Percentiles rank a stretch among this genome's conserved stretches.
Conservation (phyloP, 805 yeast genomes). For the Suhomyces sp. region DNA sequence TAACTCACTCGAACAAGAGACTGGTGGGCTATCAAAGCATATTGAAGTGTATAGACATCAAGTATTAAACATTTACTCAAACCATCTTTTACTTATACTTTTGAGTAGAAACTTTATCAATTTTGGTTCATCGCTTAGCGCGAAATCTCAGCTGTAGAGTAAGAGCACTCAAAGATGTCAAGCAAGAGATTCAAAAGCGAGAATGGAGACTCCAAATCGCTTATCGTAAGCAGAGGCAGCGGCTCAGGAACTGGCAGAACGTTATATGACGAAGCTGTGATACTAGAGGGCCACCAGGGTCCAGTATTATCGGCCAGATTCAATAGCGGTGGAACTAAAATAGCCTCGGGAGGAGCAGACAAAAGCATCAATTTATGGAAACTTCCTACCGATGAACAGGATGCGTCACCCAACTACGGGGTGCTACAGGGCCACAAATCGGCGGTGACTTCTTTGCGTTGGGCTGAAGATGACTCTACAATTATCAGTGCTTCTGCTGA, state of each 20-base stretch:
- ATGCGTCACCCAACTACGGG: constrained; percentile 41
- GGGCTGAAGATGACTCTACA: constrained; percentile 46
- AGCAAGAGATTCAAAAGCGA: not conserved
- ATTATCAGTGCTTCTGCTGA: constrained; percentile 61
- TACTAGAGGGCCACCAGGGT: constrained; percentile 52
- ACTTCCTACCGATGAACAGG: constrained; percentile 27
- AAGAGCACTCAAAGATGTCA: not conserved
- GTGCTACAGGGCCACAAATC: constrained; percentile 55
- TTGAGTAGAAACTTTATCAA: too few species aligned
- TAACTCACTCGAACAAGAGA: not conserved
- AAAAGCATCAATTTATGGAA: constrained; percentile 47
- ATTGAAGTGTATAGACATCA: too few species aligned
- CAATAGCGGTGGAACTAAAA: constrained; percentile 45
- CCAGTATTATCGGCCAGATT: constrained; percentile 53
- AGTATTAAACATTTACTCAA: too few species aligned
- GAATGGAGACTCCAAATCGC: not conserved
- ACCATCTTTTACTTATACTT: too few species aligned
- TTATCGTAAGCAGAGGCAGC: not conserved
- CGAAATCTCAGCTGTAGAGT: too few species aligned
- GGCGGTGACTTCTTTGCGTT: constrained; percentile 58
- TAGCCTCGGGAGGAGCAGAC: constrained; percentile 68
- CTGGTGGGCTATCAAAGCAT: too few species aligned
- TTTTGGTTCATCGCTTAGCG: too few species aligned
- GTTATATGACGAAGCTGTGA: constrained; percentile 29
- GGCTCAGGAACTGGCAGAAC: not conserved